Evolutionary conservation across 345 rosid genomes (phyloP).

Genomic region (Microcos paniculata): DNA sequence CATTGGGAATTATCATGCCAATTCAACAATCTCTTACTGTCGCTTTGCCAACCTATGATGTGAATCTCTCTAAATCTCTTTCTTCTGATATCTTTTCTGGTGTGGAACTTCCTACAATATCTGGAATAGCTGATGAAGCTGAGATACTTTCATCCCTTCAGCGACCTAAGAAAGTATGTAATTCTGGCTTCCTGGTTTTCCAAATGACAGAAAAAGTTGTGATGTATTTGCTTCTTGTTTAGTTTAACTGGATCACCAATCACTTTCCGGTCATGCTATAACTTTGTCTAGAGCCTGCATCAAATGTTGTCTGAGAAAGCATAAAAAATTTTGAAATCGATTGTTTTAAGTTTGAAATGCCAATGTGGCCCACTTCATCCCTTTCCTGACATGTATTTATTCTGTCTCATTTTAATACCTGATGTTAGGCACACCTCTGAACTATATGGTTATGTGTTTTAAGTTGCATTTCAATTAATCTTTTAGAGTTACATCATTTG

Average conservation of each 20-base stretch:
- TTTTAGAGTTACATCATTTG: not conserved
- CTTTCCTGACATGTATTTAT: not conserved
- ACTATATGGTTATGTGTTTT: not conserved
- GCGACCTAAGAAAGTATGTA: slow-evolving; percentile 80
- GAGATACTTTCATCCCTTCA: slow-evolving; percentile 98
- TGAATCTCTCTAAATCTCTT: slow-evolving; percentile 41
- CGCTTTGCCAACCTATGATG: slow-evolving; percentile 65
- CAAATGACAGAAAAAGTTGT: not conserved
- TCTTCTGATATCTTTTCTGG: slow-evolving; percentile 70
- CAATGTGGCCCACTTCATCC: not conserved
- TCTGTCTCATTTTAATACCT: slow-evolving; percentile 5
- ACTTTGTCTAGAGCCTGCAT: not conserved
- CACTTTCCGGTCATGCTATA: not conserved
- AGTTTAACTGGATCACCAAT: not conserved
- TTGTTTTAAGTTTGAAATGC: not conserved
- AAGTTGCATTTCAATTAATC: not conserved
- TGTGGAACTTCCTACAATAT: slow-evolving; percentile 82
- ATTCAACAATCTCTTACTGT: slow-evolving; percentile 90
- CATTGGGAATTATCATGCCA: slow-evolving; percentile 87
- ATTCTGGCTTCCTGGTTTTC: not conserved
- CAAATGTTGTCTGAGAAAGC: not conserved
- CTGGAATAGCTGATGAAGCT: slow-evolving; percentile 89
- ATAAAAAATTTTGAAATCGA: not conserved
- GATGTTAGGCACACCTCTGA: not conserved
- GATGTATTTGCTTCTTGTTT: not conserved